Evolutionary conservation across 2,329 filamentous ascomycete genomes (phyloP).

Genomic region (Claviceps monticola): DNA sequence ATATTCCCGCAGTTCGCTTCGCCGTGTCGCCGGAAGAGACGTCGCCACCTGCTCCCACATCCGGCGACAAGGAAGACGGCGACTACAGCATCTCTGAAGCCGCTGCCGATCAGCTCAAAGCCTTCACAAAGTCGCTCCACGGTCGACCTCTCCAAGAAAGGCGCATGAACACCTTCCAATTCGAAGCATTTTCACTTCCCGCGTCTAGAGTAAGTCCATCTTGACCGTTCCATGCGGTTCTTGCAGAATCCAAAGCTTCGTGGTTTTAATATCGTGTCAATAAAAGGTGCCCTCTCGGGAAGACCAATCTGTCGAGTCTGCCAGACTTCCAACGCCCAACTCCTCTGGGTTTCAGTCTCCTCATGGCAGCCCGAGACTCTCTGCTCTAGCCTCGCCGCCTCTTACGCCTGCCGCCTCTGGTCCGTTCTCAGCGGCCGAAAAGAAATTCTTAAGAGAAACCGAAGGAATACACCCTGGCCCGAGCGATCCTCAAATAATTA

Average conservation of each 20-base stretch:
- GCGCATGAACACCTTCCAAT: slow-evolving; percentile 75
- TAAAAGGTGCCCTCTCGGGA: slow-evolving; percentile 45
- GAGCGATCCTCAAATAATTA: slow-evolving; percentile 38
- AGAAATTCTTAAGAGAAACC: slow-evolving; percentile 17
- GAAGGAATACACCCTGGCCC: slow-evolving; percentile 25
- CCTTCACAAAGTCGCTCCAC: slow-evolving; percentile 59
- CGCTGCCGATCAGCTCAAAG: slow-evolving; percentile 51
- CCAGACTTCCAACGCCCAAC: slow-evolving; percentile 48
- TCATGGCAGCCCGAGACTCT: slow-evolving; percentile 49
- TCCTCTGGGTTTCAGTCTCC: slow-evolving; percentile 54
- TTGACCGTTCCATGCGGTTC: slow-evolving; percentile 3
- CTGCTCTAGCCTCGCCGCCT: slow-evolving; percentile 73
- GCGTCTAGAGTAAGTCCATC: slow-evolving; percentile 57
- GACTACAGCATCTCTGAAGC: slow-evolving; percentile 25
- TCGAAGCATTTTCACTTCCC: slow-evolving; percentile 82
- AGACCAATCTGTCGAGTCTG: slow-evolving; percentile 44
- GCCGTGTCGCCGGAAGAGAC: slow-evolving; percentile 60
- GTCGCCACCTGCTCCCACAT: slow-evolving; percentile 28
- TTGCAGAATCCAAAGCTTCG: background rate
- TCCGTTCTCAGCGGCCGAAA: slow-evolving; percentile 19
- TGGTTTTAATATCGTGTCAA: background rate
- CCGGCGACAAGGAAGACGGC: slow-evolving; percentile 13
- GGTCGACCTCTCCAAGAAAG: slow-evolving; percentile 65
- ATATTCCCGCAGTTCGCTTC: slow-evolving; percentile 50
- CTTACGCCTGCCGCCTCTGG: slow-evolving; percentile 72